phyloP scores from a whole-genome alignment of 805 yeast species.

The Saturnispora mendoncae region DNA sequence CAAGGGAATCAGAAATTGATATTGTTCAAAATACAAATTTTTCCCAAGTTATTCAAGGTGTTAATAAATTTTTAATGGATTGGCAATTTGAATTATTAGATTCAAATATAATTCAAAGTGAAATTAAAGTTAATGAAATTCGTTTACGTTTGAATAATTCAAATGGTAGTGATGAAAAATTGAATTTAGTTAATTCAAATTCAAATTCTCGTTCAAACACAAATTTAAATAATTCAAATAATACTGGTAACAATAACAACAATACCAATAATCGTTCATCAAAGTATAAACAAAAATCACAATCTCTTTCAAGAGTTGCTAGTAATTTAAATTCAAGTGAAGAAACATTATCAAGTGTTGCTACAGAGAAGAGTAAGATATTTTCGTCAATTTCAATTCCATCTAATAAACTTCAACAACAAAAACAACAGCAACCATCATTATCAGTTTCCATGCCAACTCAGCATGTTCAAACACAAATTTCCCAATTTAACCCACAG shows the following conservation, averaged over 20 bases:
- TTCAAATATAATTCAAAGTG: slow-evolving; percentile 5
- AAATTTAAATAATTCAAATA: slow-evolving; percentile 1
- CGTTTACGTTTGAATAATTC: neutral
- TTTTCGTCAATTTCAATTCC: neutral
- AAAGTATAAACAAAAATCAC: neutral
- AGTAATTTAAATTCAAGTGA: slow-evolving; percentile 1
- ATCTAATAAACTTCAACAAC: neutral
- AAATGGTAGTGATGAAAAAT: neutral
- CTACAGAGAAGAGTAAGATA: neutral
- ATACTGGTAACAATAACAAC: neutral
- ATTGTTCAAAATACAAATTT: slow-evolving; percentile 12
- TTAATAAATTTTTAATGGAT: slow-evolving; percentile 44
- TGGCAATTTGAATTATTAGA: slow-evolving; percentile 17
- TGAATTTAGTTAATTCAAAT: neutral
- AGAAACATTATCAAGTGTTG: slow-evolving; percentile 1
- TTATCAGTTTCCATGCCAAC: neutral
- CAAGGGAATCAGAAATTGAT: slow-evolving; percentile 11
- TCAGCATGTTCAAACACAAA: neutral
- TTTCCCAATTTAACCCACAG: neutral
- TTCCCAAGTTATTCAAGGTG: slow-evolving; percentile 23
- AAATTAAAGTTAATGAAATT: slow-evolving; percentile 1
- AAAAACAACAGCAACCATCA: slow-evolving; percentile 1
- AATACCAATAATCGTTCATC: neutral
- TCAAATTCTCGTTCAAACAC: neutral
- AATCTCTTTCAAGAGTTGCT: neutral